Conservation (phyloP, 169 alveolate genomes). For the Cryptosporidium muris region DNA sequence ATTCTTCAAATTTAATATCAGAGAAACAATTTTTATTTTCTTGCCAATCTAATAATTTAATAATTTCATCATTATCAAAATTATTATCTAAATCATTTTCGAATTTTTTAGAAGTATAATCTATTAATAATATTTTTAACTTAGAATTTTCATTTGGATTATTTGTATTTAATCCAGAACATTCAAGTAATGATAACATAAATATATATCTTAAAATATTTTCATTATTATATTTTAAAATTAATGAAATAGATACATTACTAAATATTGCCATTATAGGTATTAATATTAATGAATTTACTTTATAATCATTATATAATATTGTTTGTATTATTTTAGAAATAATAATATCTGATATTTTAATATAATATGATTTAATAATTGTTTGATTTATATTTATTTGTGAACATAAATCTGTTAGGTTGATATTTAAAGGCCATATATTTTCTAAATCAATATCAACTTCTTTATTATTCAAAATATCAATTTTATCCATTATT, state of each 20-base stretch:
- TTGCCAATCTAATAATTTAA: slow-evolving; percentile 1
- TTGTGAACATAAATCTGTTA: slow-evolving; percentile 19
- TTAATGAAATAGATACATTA: slow-evolving; percentile 13
- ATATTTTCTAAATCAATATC: slow-evolving; percentile 6
- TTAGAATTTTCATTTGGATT: slow-evolving; percentile 11
- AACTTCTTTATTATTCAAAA: neutral
- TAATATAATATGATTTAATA: slow-evolving; percentile 8
- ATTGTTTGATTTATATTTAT: slow-evolving; percentile 6
- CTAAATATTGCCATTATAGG: slow-evolving; percentile 37
- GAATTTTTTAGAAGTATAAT: neutral
- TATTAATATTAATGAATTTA: slow-evolving; percentile 3
- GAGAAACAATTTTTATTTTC: neutral
- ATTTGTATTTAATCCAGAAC: slow-evolving; percentile 5
- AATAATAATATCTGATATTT: neutral
- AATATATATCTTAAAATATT: slow-evolving; percentile 1
- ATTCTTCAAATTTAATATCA: slow-evolving; percentile 12
- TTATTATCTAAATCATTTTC: neutral
- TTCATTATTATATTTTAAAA: slow-evolving; percentile 5
- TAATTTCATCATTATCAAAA: slow-evolving; percentile 3
- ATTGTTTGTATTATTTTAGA: neutral
- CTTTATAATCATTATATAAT: neutral
- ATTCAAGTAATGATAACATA: slow-evolving; percentile 16
- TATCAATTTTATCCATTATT: neutral
- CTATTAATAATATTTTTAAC: slow-evolving; percentile 1
- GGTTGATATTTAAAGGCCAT: slow-evolving; percentile 30